A percentile compares a stretch with the other conserved stretches of the same genome.
phyloP scores from a whole-genome alignment of 2,329 filamentous ascomycete genomes.

The Sporothrix globosa region DNA sequence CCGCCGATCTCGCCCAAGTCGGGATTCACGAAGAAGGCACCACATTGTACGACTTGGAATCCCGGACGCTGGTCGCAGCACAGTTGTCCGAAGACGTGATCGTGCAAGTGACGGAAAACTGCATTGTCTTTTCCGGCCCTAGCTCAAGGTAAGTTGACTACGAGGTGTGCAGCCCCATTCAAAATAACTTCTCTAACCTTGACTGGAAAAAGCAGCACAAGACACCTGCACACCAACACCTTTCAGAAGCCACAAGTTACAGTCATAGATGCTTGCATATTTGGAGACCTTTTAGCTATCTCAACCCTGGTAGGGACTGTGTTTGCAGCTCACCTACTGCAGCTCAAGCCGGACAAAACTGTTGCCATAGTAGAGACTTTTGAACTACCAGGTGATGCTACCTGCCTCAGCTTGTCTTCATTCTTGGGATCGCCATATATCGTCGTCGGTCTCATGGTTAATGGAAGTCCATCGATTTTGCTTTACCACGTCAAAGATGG shows the following conservation, averaged over 20 bases:
- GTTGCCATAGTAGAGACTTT: slow-evolving; percentile 42
- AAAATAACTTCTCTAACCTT: slow-evolving; percentile 1
- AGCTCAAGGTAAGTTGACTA: slow-evolving; percentile 44
- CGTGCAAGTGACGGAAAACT: slow-evolving; percentile 59
- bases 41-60: slow-evolving; percentile 56
- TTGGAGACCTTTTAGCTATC: slow-evolving; percentile 48
- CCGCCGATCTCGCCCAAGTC: slow-evolving; percentile 52
- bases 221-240: slow-evolving; percentile 14
- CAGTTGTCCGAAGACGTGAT: slow-evolving; percentile 46
- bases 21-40: slow-evolving; percentile 48
- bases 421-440: slow-evolving; percentile 40
- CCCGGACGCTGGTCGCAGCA: slow-evolving; percentile 55
- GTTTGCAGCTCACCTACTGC: slow-evolving; percentile 49
- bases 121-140: slow-evolving; percentile 47
- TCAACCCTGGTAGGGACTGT: slow-evolving; percentile 46
- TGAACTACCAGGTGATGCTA: slow-evolving; percentile 53
- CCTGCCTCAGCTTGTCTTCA: slow-evolving; percentile 49
- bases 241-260: slow-evolving; percentile 25
- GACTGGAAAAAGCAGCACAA: slow-evolving; percentile 12
- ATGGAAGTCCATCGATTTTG: slow-evolving; percentile 44
- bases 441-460: slow-evolving; percentile 44
- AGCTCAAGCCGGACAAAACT: slow-evolving; percentile 39
- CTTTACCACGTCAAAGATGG: slow-evolving; percentile 38
- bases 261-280: slow-evolving; percentile 51
- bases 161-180: background rate